Conservation (phyloP, 164 flowering plant species). For the Echeveria elegans region DNA sequence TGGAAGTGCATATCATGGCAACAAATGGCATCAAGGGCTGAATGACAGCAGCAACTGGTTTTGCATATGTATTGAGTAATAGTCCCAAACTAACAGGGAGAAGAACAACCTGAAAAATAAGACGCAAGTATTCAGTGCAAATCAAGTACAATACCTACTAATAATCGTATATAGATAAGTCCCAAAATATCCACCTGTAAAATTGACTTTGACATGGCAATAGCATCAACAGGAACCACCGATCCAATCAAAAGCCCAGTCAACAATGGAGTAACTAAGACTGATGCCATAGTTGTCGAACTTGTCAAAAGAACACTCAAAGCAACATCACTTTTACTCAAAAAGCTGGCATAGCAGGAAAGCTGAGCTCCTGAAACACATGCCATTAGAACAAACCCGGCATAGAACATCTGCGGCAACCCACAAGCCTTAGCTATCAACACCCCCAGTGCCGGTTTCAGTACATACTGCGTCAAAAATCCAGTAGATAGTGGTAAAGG, state of each 20-base stretch:
- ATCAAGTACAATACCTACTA: conserved; percentile 7
- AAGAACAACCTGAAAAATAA: conserved; percentile 68
- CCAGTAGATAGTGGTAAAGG: conserved; percentile 84
- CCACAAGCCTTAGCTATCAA: conserved; percentile 64
- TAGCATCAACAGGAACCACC: conserved; percentile 86
- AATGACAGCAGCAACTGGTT: conserved; percentile 56
- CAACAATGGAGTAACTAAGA: conserved; percentile 68
- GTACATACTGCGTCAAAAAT: conserved; percentile 64
- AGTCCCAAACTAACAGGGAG: conserved; percentile 73
- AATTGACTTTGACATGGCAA: conserved; percentile 95
- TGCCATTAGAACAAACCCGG: conserved; percentile 79
- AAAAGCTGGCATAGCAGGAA: conserved; percentile 84
- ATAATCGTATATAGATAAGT: background rate
- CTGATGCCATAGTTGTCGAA: conserved; percentile 73
- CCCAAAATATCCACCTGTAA: conserved; percentile 47
- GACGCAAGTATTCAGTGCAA: background rate
- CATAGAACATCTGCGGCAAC: conserved; percentile 65
- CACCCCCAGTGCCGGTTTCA: conserved; percentile 76
- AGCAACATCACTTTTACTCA: conserved; percentile 94
- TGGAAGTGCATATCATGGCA: conserved; percentile 87
- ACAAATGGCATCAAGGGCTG: conserved; percentile 89
- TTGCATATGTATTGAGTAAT: conserved; percentile 79
- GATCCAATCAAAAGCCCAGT: conserved; percentile 87
- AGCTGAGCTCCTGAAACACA: conserved; percentile 96
- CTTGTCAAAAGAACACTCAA: conserved; percentile 88